Percentiles rank a stretch among this genome's conserved stretches.
These are phyloP conservation scores for Discostella stelligeroides DNA, from an alignment of 108 stramenopile genomes.

Conservation along the genomic window DNA sequence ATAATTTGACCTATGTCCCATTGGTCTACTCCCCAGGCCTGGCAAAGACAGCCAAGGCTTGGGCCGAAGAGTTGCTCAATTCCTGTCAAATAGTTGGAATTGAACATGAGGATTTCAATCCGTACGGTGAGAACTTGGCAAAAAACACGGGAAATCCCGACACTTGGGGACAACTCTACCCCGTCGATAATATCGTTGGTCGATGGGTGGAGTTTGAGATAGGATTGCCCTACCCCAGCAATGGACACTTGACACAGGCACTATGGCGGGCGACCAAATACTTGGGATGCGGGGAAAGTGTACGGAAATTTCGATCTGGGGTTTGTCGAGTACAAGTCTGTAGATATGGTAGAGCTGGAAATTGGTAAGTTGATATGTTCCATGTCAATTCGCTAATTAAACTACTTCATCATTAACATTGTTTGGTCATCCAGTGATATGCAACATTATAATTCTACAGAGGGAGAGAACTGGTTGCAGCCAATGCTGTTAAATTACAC, in stretches of 20 bases:
- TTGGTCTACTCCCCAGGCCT: slow-evolving; percentile 36
- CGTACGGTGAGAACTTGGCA: slow-evolving; percentile 47
- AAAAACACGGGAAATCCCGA: slow-evolving; percentile 41
- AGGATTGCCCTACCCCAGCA: slow-evolving; percentile 38
- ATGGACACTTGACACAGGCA: slow-evolving; percentile 47
- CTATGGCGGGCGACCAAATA: slow-evolving; percentile 42
- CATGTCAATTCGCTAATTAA: not conserved
- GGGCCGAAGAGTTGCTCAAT: slow-evolving; percentile 42
- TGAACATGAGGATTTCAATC: slow-evolving; percentile 27
- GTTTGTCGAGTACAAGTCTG: slow-evolving; percentile 50
- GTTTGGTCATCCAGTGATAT: slow-evolving; percentile 15
- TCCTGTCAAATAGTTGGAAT: slow-evolving; percentile 42
- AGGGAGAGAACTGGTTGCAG: slow-evolving; percentile 38
- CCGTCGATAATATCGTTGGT: slow-evolving; percentile 32
- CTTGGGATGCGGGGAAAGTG: slow-evolving; percentile 49
- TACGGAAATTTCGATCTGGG: slow-evolving; percentile 18
- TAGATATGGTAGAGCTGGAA: slow-evolving; percentile 46
- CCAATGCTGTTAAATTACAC: slow-evolving; percentile 34
- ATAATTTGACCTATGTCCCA: slow-evolving; percentile 42
- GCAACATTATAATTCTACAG: slow-evolving; percentile 24
- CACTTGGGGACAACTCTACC: slow-evolving; percentile 47
- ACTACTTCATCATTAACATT: not conserved
- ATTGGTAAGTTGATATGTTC: slow-evolving; percentile 23
- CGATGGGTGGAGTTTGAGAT: slow-evolving; percentile 50
- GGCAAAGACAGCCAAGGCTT: slow-evolving; percentile 28